A percentile compares a stretch with the other conserved stretches of the same genome.
Evolutionary conservation across 805 yeast genomes (phyloP).

Genomic region (Metschnikowia amazonensis): DNA sequence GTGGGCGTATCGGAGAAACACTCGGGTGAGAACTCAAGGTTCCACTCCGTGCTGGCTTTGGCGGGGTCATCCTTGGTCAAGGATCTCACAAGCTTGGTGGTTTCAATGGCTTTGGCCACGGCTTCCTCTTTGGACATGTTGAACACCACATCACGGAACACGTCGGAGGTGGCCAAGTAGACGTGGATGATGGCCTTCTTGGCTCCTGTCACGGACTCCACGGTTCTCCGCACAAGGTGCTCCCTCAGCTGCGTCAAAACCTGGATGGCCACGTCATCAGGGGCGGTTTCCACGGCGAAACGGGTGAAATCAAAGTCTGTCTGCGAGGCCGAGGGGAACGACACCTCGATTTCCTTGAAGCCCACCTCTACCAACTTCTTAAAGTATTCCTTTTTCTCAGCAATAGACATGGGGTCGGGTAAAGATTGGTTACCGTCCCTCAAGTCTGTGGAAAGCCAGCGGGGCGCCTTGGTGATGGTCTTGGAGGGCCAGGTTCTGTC

Average conservation of each 20-base stretch:
- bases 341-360: slow-evolving; percentile 76
- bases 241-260: slow-evolving; percentile 76
- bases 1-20: slow-evolving; percentile 72
- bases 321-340: slow-evolving; percentile 80
- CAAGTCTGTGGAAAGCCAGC: slow-evolving; percentile 77
- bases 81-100: slow-evolving; percentile 62
- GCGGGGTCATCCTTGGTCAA: slow-evolving; percentile 72
- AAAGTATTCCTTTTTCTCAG: slow-evolving; percentile 70
- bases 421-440: slow-evolving; percentile 80
- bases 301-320: slow-evolving; percentile 80
- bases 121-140: slow-evolving; percentile 70
- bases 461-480: slow-evolving; percentile 63
- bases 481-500: slow-evolving; percentile 73
- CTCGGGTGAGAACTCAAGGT: slow-evolving; percentile 75
- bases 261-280: slow-evolving; percentile 70
- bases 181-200: slow-evolving; percentile 69
- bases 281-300: slow-evolving; percentile 74
- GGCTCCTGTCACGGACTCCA: slow-evolving; percentile 70
- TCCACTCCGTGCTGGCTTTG: slow-evolving; percentile 62
- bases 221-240: slow-evolving; percentile 67
- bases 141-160: slow-evolving; percentile 72
- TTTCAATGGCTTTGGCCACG: slow-evolving; percentile 62
- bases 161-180: slow-evolving; percentile 71
- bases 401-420: slow-evolving; percentile 79
- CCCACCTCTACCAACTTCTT: slow-evolving; percentile 69